These are phyloP conservation scores for Gleditsia sinensis DNA, from an alignment of 306 rosid species.

Conservation along the genomic window DNA sequence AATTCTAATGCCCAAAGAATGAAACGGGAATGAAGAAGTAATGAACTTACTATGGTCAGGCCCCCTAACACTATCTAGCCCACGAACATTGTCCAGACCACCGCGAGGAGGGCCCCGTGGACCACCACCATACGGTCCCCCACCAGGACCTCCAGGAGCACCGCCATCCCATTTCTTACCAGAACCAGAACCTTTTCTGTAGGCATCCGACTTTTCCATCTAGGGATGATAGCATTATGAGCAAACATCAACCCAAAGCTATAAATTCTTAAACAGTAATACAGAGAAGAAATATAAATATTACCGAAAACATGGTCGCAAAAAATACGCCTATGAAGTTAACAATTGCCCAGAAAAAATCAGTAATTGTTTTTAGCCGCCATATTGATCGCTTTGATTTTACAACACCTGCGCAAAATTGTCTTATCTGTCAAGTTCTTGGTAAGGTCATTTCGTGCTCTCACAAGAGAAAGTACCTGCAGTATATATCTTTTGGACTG, in stretches of 20 bases:
- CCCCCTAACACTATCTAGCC: constrained; percentile 63
- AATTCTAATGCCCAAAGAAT: neutral
- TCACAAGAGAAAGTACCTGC: neutral
- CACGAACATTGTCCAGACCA: constrained; percentile 89
- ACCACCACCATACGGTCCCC: constrained; percentile 85
- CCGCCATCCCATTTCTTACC: constrained; percentile 91
- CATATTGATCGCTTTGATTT: constrained; percentile 83
- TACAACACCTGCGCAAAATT: constrained; percentile 63
- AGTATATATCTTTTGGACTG: neutral
- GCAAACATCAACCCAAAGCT: neutral
- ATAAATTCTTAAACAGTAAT: neutral
- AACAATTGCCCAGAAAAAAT: constrained; percentile 84
- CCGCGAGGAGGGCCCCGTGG: constrained; percentile 89
- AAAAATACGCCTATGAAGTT: constrained; percentile 78
- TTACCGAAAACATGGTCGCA: constrained; percentile 91
- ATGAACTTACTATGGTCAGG: constrained; percentile 81
- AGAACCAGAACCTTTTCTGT: constrained; percentile 73
- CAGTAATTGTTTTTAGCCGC: constrained; percentile 78
- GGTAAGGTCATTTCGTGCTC: neutral
- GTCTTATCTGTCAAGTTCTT: constrained; percentile 12
- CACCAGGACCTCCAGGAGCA: constrained; percentile 85
- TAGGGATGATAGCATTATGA: constrained; percentile 28
- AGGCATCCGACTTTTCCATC: constrained; percentile 93
- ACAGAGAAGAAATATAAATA: constrained; percentile 1
- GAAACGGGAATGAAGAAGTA: neutral